Percentiles rank a stretch among this genome's conserved stretches.
Evolutionary conservation across 768 basidiomycete species (phyloP).

Genomic region (Mycena galopus): DNA sequence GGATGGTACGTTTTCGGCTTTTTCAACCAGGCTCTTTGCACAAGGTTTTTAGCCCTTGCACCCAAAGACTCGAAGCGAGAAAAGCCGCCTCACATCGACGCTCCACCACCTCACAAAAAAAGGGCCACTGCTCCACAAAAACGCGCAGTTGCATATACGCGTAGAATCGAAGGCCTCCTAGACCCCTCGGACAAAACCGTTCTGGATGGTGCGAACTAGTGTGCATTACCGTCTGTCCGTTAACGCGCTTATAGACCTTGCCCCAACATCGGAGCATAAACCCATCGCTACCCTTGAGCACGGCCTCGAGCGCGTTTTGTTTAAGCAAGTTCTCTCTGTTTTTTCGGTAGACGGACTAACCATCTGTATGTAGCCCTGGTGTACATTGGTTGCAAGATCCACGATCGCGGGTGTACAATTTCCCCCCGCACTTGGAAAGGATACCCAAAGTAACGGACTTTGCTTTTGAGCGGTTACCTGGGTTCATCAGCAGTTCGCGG

Average conservation of each 20-base stretch:
- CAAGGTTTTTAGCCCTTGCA: conserved; percentile 6
- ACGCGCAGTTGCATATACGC: conserved; percentile 37
- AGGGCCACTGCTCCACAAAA: background rate
- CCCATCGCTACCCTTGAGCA: conserved; percentile 75
- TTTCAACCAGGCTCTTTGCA: background rate
- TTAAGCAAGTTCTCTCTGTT: conserved; percentile 67
- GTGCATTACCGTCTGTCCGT: background rate
- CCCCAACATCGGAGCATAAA: conserved; percentile 57
- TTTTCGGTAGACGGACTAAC: conserved; percentile 2
- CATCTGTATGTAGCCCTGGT: conserved; percentile 69
- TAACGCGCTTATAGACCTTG: conserved; percentile 53
- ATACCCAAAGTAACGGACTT: conserved; percentile 88
- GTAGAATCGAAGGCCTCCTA: conserved; percentile 52
- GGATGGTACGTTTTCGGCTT: conserved; percentile 19
- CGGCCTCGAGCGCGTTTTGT: conserved; percentile 78
- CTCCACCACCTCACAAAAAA: background rate
- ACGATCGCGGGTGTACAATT: conserved; percentile 88
- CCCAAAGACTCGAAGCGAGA: conserved; percentile 19
- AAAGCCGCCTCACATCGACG: conserved; percentile 27
- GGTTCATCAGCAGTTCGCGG: conserved; percentile 83
- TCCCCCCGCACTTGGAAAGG: conserved; percentile 74
- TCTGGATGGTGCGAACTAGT: conserved; percentile 33
- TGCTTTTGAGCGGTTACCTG: conserved; percentile 81
- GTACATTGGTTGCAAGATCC: conserved; percentile 93
- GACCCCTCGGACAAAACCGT: conserved; percentile 35